phyloP scores from a whole-genome alignment of 163 green algal genomes.

The Volvox carteri region DNA sequence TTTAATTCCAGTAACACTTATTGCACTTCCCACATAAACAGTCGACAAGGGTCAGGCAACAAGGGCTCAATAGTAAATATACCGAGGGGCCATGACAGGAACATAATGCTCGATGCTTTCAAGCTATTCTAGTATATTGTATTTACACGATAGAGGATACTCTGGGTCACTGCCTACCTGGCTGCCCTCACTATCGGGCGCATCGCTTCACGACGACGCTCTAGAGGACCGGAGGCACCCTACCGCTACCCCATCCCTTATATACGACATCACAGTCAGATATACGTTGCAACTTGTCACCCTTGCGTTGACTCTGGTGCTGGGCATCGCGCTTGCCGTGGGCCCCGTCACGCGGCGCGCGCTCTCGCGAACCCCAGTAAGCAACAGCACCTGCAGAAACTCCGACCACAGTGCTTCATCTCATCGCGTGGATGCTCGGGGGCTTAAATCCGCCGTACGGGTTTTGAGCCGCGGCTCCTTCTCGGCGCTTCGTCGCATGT shows the following conservation, averaged over 20 bases:
- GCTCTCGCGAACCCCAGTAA: background rate
- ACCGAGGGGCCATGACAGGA: background rate
- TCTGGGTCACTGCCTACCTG: background rate
- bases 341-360: background rate
- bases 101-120: background rate
- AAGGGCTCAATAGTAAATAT: background rate
- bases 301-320: background rate
- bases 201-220: slow-evolving; percentile 7
- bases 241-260: too few relatives aligned
- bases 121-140: background rate
- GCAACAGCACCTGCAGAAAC: background rate
- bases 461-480: background rate
- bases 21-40: too few relatives aligned
- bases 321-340: background rate
- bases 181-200: background rate
- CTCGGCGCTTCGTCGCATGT: background rate
- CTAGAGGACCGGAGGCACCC: background rate
- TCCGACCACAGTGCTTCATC: too few relatives aligned
- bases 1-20: too few relatives aligned
- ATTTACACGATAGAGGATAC: background rate
- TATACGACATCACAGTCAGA: background rate
- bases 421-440: background rate
- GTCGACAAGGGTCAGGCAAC: too few relatives aligned
- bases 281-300: background rate
- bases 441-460: background rate